A percentile compares a stretch with the other conserved stretches of the same genome.
Evolutionary conservation across 73 alveolate genomes (phyloP).

Genomic region (Tetrahymena thermophila): DNA sequence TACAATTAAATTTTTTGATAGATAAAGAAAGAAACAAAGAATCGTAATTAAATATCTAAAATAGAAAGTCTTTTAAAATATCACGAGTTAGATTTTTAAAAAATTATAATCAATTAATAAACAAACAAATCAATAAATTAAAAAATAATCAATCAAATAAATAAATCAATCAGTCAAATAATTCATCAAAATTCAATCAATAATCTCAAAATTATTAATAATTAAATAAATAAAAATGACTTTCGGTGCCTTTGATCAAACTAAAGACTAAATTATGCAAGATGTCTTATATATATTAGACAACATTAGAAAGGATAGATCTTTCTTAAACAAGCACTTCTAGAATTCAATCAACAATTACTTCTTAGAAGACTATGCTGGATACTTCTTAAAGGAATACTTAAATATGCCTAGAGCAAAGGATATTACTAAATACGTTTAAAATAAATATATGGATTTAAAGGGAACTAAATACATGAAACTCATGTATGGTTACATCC

Average conservation of each 20-base stretch:
- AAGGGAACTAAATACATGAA: neutral
- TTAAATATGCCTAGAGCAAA: neutral
- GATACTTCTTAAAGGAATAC: neutral
- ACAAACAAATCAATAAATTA: neutral
- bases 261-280: neutral
- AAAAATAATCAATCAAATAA: neutral
- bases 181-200: neutral
- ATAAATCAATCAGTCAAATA: neutral
- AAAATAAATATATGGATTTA: neutral
- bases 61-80: neutral
- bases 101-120: neutral
- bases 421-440: neutral
- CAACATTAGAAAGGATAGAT: neutral
- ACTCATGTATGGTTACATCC: neutral
- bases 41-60: neutral
- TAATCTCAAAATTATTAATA: neutral
- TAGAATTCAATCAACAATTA: neutral
- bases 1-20: too few species aligned
- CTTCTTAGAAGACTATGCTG: slow-evolving; percentile 1
- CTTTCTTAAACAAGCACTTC: neutral
- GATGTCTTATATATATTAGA: neutral
- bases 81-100: neutral
- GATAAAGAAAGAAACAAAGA: neutral
- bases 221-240: neutral
- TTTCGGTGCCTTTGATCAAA: neutral